phyloP scores from a whole-genome alignment of 805 yeast genomes.

The Metschnikowia picachoensis region DNA sequence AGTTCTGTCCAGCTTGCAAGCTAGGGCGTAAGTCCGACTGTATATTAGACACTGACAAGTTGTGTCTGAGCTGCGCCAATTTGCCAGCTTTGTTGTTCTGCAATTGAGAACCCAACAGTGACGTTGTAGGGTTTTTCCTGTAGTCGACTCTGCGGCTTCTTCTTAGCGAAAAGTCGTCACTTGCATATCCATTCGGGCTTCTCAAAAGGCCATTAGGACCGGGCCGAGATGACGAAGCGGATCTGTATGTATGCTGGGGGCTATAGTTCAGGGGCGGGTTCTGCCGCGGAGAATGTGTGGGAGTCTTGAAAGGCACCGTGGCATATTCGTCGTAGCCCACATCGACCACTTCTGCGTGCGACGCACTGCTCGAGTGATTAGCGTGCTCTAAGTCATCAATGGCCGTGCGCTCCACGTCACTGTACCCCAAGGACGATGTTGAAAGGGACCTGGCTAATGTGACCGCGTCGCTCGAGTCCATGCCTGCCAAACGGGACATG shows the following conservation, averaged over 20 bases:
- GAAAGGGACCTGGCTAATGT: constrained; percentile 79
- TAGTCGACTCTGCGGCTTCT: constrained; percentile 41
- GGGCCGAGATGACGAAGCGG: neutral
- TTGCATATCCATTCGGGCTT: neutral
- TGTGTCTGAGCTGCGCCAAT: constrained; percentile 23
- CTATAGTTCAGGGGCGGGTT: neutral
- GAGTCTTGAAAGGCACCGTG: neutral
- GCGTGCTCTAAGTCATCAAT: constrained; percentile 31
- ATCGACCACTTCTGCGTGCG: constrained; percentile 11
- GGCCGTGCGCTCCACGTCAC: constrained; percentile 46
- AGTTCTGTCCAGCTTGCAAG: neutral
- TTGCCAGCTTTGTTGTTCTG: constrained; percentile 23
- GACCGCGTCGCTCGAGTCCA: constrained; percentile 76
- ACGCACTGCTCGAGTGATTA: neutral
- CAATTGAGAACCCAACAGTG: constrained; percentile 25
- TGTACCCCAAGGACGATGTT: constrained; percentile 59
- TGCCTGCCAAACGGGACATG: constrained; percentile 71
- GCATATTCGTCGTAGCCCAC: constrained; percentile 16
- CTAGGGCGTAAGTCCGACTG: neutral
- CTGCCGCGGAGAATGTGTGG: neutral
- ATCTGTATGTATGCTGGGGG: neutral
- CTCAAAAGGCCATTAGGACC: neutral
- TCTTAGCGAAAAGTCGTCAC: constrained; percentile 27
- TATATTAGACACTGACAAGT: constrained; percentile 8
- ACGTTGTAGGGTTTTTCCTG: constrained; percentile 24